Base-by-base conservation (phyloP, 1,284 basidiomycete genomes). In the Termitomyces sp. region DNA sequence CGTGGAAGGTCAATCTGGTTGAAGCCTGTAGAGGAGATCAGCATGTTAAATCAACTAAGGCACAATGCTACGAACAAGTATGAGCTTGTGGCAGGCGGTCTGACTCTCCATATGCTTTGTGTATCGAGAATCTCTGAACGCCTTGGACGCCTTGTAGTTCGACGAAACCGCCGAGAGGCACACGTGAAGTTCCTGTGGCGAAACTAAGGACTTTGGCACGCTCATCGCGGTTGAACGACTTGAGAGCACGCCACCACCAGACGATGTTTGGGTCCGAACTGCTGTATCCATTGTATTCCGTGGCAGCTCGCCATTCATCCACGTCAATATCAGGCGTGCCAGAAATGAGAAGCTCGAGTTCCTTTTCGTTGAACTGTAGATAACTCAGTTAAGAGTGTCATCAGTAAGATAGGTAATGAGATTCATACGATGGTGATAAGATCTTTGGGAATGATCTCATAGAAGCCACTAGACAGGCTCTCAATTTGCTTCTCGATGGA, bases 211-310 rank as follows among this genome's bases (percentile, higher is more conserved):
- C 90, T 68, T 97, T 96, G 16, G 95, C 94, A 54, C 94, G 81
- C 71, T 99, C 94, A 62, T 97, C 95, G 48, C 96, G 91, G 62
- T 93, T 95, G 75, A 98, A 98, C 11, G 92, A 95, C 68, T 98
- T 94, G 46, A 99, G 82, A 1, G 96, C 95, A 60, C 97, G 84
- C 97, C 97, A 99, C 88, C 94, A 98, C 95, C 96, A 99, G 31
- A 93, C 87, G 55, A 99, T 91, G 64, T 96, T 93, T 2, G 95
- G 91, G 69, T 99, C 96, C 3, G 87, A 88, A 61, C 86, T 82
- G 8, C 77, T 80, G 67, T 91, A 92, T 42, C 92, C 91, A 60
- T 88, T 91, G 72, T 93, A 89, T 67, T 94, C 93, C 1, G 93
- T 96, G 21, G 95, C 91, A 43, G 93, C 92, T 60, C 94, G 88